These are phyloP conservation scores for Tetrahymena malaccensis DNA, from an alignment of 73 alveolate species.

Conservation along the genomic window DNA sequence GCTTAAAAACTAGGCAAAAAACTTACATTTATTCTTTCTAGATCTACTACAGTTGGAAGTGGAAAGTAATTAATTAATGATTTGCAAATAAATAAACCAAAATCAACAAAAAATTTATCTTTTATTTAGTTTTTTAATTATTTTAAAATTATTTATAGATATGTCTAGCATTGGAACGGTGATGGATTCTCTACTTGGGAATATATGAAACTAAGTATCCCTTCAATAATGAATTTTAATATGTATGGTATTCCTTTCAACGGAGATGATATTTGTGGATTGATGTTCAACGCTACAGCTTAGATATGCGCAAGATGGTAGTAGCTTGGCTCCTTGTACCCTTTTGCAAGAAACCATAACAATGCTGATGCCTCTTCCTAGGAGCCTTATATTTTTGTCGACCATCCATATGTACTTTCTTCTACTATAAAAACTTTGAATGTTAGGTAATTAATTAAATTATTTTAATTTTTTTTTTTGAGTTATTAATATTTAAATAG, in stretches of 20 bases:
- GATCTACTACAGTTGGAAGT: conserved; percentile 29
- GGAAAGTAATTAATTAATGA: conserved; percentile 54
- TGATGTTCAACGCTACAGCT: conserved; percentile 46
- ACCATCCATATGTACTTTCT: neutral
- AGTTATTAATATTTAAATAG: neutral
- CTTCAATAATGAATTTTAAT: conserved; percentile 70
- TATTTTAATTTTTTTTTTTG: neutral
- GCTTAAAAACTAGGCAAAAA: conserved; percentile 38
- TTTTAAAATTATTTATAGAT: neutral
- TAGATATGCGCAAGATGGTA: conserved; percentile 87
- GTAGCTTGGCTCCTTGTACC: conserved; percentile 70
- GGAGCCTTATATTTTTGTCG: conserved; percentile 74
- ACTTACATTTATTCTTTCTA: conserved; percentile 6
- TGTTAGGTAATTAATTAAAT: neutral
- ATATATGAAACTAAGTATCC: conserved; percentile 62
- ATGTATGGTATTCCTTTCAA: conserved; percentile 87
- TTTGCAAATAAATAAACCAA: neutral
- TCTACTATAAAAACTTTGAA: neutral
- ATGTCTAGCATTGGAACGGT: conserved; percentile 76
- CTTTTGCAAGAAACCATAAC: conserved; percentile 77
- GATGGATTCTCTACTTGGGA: conserved; percentile 67
- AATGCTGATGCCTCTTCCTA: conserved; percentile 42
- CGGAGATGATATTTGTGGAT: conserved; percentile 90
- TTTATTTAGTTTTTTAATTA: neutral
- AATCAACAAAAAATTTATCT: too few species aligned